Percentiles rank a stretch among this genome's conserved stretches.
Evolutionary conservation across 2,329 filamentous ascomycete genomes (phyloP).

Genomic region (Fusarium austroafricanum): DNA sequence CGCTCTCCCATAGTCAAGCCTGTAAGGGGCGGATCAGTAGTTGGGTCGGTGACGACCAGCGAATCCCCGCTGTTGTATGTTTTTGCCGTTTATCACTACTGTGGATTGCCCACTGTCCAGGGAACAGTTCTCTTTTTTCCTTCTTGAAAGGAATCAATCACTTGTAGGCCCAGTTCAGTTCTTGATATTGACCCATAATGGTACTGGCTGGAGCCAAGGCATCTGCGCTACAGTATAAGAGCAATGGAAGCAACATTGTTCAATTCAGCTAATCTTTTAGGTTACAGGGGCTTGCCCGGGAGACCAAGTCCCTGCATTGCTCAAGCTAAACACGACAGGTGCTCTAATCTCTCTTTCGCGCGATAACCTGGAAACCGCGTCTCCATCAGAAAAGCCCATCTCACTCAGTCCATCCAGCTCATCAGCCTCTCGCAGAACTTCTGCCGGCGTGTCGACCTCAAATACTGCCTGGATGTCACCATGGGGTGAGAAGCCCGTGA

Average conservation of each 20-base stretch:
- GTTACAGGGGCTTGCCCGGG: not conserved
- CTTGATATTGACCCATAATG: too few relatives aligned
- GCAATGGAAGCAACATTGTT: too few relatives aligned
- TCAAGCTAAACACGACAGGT: slow-evolving; percentile 6
- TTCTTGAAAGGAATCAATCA: too few relatives aligned
- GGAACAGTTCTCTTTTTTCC: too few relatives aligned
- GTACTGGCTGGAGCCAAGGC: too few relatives aligned
- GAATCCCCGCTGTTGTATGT: slow-evolving; percentile 14
- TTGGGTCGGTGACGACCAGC: slow-evolving; percentile 16
- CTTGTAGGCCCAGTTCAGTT: too few relatives aligned
- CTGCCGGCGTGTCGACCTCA: slow-evolving; percentile 63
- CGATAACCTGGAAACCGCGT: slow-evolving; percentile 15
- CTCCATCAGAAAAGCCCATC: slow-evolving; percentile 22
- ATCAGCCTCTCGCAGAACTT: slow-evolving; percentile 12
- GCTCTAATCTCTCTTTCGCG: slow-evolving; percentile 7
- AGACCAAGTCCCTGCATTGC: slow-evolving; percentile 3
- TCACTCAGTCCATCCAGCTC: slow-evolving; percentile 20
- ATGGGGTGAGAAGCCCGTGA: slow-evolving; percentile 63
- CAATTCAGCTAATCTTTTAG: not conserved
- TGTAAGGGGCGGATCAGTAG: slow-evolving; percentile 7
- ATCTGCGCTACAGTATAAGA: too few relatives aligned
- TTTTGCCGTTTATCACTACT: not conserved
- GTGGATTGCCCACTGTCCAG: too few relatives aligned
- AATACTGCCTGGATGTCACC: slow-evolving; percentile 71
- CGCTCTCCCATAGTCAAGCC: slow-evolving; percentile 14